Evolutionary conservation across 2,329 filamentous ascomycete genomes (phyloP).

Genomic region (Stachybotrys elegans): DNA sequence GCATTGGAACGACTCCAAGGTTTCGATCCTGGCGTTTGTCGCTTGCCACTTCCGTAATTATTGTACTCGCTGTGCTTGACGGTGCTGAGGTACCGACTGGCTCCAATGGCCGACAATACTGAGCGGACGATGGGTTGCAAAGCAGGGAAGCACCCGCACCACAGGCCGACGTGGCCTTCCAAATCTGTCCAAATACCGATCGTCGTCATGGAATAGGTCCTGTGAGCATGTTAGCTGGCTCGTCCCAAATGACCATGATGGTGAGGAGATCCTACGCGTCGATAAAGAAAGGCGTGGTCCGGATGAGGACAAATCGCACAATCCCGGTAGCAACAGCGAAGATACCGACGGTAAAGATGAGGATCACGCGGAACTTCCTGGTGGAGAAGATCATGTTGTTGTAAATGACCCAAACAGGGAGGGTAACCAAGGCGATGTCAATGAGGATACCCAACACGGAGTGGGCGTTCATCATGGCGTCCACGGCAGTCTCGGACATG

Average conservation of each 20-base stretch:
- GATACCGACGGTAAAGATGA: conserved; percentile 31
- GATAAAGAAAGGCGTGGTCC: conserved; percentile 19
- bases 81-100: background rate
- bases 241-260: background rate
- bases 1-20: background rate
- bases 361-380: conserved; percentile 25
- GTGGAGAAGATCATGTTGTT: conserved; percentile 28
- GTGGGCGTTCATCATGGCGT: conserved; percentile 27
- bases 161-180: conserved; percentile 36
- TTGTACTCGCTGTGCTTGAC: background rate
- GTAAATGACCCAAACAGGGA: conserved; percentile 32
- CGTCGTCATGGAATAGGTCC: conserved; percentile 30
- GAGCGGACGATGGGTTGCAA: conserved; percentile 32
- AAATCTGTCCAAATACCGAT: conserved; percentile 34
- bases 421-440: conserved; percentile 26
- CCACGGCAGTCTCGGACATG: conserved; percentile 14
- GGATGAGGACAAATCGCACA: conserved; percentile 30
- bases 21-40: background rate
- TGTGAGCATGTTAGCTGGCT: conserved; percentile 7
- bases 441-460: conserved; percentile 24
- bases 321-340: conserved; percentile 32
- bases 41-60: background rate
- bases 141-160: conserved; percentile 35
- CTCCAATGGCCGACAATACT: conserved; percentile 7
- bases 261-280: conserved; percentile 24